Percentiles rank a stretch among this genome's conserved stretches.
phyloP scores from a whole-genome alignment of 1,284 basidiomycete species.

The Trichosporon coremiiforme region DNA sequence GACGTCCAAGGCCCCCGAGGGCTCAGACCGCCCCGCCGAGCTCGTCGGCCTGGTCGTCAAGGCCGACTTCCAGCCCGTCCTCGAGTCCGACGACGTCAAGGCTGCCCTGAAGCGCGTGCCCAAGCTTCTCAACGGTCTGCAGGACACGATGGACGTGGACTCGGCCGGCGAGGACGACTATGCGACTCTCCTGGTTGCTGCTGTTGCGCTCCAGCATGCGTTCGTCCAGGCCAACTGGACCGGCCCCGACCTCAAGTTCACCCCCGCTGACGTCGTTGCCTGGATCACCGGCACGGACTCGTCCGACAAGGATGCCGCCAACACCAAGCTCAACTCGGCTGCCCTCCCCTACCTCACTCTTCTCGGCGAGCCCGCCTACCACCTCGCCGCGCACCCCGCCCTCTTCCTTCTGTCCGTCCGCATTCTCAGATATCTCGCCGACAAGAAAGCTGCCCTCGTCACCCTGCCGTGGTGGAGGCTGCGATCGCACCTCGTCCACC shows the following conservation, averaged over 20 bases:
- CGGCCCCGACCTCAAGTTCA: constrained; percentile 77
- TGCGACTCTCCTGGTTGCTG: constrained; percentile 68
- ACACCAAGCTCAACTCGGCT: constrained; percentile 60
- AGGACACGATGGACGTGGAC: constrained; percentile 20
- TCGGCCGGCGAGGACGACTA: constrained; percentile 38
- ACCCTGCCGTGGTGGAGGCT: constrained; percentile 76
- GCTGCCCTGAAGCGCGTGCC: constrained; percentile 38
- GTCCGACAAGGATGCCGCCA: constrained; percentile 47
- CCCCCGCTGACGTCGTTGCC: constrained; percentile 57
- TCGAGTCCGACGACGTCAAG: constrained; percentile 42
- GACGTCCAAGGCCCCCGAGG: not conserved
- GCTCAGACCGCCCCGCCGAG: constrained; percentile 24
- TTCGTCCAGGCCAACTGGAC: constrained; percentile 98
- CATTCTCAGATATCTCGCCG: constrained; percentile 62
- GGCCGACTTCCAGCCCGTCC: constrained; percentile 52
- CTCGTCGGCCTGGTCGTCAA: constrained; percentile 43
- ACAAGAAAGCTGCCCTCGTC: constrained; percentile 58
- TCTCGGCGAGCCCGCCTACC: constrained; percentile 94
- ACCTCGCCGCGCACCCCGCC: constrained; percentile 71
- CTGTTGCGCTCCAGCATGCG: constrained; percentile 78
- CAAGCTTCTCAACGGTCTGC: constrained; percentile 37
- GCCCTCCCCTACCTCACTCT: constrained; percentile 77
- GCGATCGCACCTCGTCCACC: constrained; percentile 72
- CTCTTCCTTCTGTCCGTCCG: constrained; percentile 77
- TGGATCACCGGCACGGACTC: constrained; percentile 58